Evolutionary conservation across 2,329 filamentous ascomycete species (phyloP), one percentile per base, ranked within the genome.

Genomic region (Sclerotinia glacialis): DNA sequence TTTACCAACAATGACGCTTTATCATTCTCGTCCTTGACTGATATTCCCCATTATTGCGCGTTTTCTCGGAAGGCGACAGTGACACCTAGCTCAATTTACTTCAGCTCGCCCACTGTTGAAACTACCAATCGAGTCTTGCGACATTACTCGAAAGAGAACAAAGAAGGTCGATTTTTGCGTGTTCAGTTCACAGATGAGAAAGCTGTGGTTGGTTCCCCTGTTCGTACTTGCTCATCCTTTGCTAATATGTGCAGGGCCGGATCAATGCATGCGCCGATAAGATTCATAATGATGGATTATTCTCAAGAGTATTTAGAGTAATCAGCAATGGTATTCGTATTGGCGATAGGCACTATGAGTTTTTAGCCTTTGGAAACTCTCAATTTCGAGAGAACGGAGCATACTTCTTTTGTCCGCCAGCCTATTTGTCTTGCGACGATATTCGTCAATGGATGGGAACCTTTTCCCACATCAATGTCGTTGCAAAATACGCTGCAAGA

Each of bases 321-420:
- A 80, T 98, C 74, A 83, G 80, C 54, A 85, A 95, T 65, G 95
- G 95, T 0, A 94, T 99, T 70, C 82, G 82, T 0, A 88, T 99
- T 60, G 95, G 92, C 5, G 90, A 89, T 69, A 88, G 92, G 9
- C 86, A 86, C 67, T 99, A 93, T 77, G 85, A 94, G 71, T 98
- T 98, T 70, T 85, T 99, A 34, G 95, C 94, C 0, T 97, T 93
- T 78, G 94, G 95, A 0, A 98, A 95, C 77, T 97, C 95, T 0
- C 95, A 99, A 73, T 91, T 99, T 68, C 86, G 94, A 62, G 93
- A 98, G 74, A 88, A 94, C 71, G 91, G 93, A 0, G 93, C 92
- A 0, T 98, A 95, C 75, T 97, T 99, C 78, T 98, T 98, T 76
- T 89, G 91, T 5, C 85, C 90, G 0, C 87, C 86, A 0, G 80